These are phyloP conservation scores for Mycena chlorophos DNA, from an alignment of 768 basidiomycete genomes.

Conservation along the genomic window DNA sequence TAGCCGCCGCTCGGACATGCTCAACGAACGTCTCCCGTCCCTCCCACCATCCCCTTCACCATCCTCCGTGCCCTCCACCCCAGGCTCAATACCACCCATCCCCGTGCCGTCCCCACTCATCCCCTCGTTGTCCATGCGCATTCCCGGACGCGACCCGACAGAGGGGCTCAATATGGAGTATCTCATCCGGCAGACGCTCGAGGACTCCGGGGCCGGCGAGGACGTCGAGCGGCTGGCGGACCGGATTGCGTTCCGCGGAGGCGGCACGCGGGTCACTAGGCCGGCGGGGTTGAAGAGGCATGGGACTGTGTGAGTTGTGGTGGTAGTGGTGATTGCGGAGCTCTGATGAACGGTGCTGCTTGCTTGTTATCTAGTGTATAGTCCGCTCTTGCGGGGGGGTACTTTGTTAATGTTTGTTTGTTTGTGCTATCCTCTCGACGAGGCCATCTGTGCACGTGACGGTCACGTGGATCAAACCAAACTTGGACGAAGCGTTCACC, in stretches of 20 bases:
- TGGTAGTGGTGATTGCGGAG: no score
- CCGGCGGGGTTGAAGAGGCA: slow-evolving; percentile 62
- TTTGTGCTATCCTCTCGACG: no score
- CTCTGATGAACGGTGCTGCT: no score
- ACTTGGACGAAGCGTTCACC: no score
- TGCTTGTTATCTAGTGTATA: no score
- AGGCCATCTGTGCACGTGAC: no score
- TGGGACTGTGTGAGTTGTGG: slow-evolving; percentile 48
- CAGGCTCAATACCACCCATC: background rate
- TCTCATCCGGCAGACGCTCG: slow-evolving; percentile 60
- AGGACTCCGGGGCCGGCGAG: slow-evolving; percentile 51
- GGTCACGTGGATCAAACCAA: no score
- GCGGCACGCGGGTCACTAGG: slow-evolving; percentile 42
- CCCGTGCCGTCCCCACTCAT: slow-evolving; percentile 28
- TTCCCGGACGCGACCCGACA: slow-evolving; percentile 38
- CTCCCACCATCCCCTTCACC: slow-evolving; percentile 37
- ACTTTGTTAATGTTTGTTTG: no score
- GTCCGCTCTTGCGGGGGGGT: no score
- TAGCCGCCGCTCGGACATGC: slow-evolving; percentile 70
- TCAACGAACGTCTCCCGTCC: slow-evolving; percentile 77
- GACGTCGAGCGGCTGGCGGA: slow-evolving; percentile 65
- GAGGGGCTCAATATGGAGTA: slow-evolving; percentile 62
- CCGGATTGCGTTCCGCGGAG: slow-evolving; percentile 51
- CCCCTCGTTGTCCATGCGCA: slow-evolving; percentile 67
- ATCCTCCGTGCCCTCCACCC: slow-evolving; percentile 36